Evolutionary conservation across 768 basidiomycete genomes (phyloP), one percentile per base, ranked within the genome.

Genomic region (Lactarius sanguifluus): DNA sequence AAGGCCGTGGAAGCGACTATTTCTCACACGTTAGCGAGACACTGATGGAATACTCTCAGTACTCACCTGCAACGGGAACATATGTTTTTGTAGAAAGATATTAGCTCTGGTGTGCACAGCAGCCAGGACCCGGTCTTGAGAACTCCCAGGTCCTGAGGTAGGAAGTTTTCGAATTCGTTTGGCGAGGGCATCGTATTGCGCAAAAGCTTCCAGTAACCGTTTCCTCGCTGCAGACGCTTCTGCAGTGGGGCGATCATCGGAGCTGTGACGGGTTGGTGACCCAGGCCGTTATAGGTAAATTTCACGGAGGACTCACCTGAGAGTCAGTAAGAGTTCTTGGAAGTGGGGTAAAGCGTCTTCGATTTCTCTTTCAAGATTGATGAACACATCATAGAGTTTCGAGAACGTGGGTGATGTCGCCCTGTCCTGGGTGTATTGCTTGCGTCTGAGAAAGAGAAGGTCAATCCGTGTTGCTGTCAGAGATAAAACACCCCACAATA

Each of bases 121-220:
- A 23, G 82, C 79, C 75, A 97, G 94, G 8, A 99, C 83, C 43
- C 89, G 85, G 65, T 93, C 90, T 71, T 95, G 93, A 20, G 91
- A 91, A 67, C 86, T 86, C 2, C 86, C 86, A 0, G 82, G 77
- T 5, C 84, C 81, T 0, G 83, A 79, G 66, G 84, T 86, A 0
- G 91, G 90, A 18, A 96, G 78, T 65, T 79, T 80, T 62, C 87
- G 86, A 72, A 99, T 92, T 38, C 89, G 87, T 74, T 96, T 97
- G 1, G 94, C 84, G 16, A 98, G 77, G 50, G 85, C 85, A 72
- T 99, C 97, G 74, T 98, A 98, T 59, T 92, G 89, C 6, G 89
- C 84, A 74, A 98, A 94, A 0, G 88, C 86, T 54, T 93, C 89
- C 13, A 98, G 77, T 34, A 99, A 82, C 5, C 87, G 86, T 74